Percentiles rank a stretch among this genome's conserved stretches.
These are phyloP conservation scores for Solanum pimpinellifolium DNA, from an alignment of 257 asterid genomes.

Conservation along the genomic window DNA sequence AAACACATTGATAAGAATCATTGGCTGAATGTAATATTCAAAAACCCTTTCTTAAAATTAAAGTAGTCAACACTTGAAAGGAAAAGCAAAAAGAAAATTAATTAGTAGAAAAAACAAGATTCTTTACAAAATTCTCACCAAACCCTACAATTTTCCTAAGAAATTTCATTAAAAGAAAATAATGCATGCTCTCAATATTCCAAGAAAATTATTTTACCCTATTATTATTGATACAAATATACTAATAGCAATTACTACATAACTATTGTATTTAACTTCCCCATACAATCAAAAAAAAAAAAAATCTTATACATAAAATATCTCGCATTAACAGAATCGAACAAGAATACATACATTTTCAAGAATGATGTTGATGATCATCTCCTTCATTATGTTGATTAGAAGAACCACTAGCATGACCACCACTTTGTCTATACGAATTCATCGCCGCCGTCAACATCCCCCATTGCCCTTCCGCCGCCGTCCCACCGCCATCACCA, in stretches of 20 bases:
- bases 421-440: constrained; percentile 21
- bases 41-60: background rate
- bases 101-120: background rate
- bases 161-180: background rate
- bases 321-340: background rate
- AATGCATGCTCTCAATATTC: background rate
- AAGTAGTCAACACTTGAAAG: background rate
- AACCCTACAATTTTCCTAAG: constrained; percentile 13
- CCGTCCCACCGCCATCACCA: constrained; percentile 12
- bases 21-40: background rate
- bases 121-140: background rate
- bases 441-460: constrained; percentile 38
- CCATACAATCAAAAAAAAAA: background rate
- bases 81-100: background rate
- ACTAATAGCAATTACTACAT: background rate
- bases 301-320: background rate
- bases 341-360: background rate
- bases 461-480: constrained; percentile 44
- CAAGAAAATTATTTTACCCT: background rate
- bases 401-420: constrained; percentile 14
- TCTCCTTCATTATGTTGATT: constrained; percentile 9
- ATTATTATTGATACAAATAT: background rate
- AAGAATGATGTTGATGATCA: constrained; percentile 4
- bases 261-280: background rate
- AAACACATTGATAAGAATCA: background rate